Base-by-base conservation (phyloP, 768 basidiomycete species). In the Tulasnella sp. region DNA sequence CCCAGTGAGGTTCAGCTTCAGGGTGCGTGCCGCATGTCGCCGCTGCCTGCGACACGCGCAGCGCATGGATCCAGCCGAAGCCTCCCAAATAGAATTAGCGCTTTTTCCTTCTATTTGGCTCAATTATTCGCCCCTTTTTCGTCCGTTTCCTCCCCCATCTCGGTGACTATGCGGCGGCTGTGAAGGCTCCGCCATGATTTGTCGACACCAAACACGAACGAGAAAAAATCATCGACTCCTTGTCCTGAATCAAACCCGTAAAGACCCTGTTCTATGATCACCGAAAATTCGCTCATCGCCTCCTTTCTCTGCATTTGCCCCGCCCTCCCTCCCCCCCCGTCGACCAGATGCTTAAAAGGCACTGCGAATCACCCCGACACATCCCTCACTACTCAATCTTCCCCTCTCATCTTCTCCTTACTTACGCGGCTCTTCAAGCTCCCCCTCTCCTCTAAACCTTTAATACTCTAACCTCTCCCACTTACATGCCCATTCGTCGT, bases 401-500 rank as follows among this genome's bases (percentile, higher is more conserved):
- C 36, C 36, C 36, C 74, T 74, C 75, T 75, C 46, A 44, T 31
- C 75, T 48, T 42, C 75, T 75, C 39, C 73, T n/a, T 73, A 73
- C 44, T 72, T 21, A 74, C 34, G 8, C 34, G 14, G 27, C 27
- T 46, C 46, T 42, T 74, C 72, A 73, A 48, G 34, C 39, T 74
- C 46, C 39, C 31, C 44, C 27, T 24, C n/a, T 31, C 19, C 44
- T 48, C 52, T n/a, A 40, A 48, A n/a, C 19, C 48, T 56, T 48
- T 75, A 75, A 34, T 56, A 21, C 75, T 48, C 44, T 19, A 44
- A 18, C 42, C 75, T 21, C 10, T 48, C 24, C 3, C 75, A 39
- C n/a, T 75, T 75, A 48, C 46, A 75, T 62, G 38, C 76, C 76
- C 38, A 62, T 77, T 77, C 76, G 76, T 46, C 76, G 76, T 62